phyloP scores from a whole-genome alignment of 768 basidiomycete genomes.

The Rhizopogon rudus region DNA sequence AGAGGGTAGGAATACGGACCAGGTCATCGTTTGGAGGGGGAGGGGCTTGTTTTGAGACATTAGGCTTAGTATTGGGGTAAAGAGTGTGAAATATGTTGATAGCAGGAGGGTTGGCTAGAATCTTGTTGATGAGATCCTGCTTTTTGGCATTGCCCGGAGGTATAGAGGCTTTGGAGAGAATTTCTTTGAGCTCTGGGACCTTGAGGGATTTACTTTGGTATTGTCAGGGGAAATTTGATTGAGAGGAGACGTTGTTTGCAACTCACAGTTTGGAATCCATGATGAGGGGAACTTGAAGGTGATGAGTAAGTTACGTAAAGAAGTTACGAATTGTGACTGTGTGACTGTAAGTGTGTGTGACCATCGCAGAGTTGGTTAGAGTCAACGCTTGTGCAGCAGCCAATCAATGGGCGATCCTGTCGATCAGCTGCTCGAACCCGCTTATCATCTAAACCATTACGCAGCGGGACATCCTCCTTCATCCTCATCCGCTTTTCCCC shows the following conservation, averaged over 20 bases:
- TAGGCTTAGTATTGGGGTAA: conserved; percentile 25
- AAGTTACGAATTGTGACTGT: background rate
- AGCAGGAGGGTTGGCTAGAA: conserved; percentile 48
- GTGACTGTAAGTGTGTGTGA: conserved; percentile 10
- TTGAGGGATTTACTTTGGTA: conserved; percentile 54
- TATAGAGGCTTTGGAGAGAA: conserved; percentile 49
- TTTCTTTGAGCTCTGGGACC: conserved; percentile 63
- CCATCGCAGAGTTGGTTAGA: conserved; percentile 17
- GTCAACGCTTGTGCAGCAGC: conserved; percentile 29
- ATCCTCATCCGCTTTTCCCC: conserved; percentile 16
- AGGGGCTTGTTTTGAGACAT: conserved; percentile 5
- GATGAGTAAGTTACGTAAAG: conserved; percentile 21
- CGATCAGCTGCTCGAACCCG: conserved; percentile 58
- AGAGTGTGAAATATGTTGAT: conserved; percentile 42
- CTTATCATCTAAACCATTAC: conserved; percentile 39
- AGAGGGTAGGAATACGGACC: conserved; percentile 10
- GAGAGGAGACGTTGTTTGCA: background rate
- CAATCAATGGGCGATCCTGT: conserved; percentile 54
- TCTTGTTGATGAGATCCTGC: conserved; percentile 59
- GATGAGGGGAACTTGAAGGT: conserved; percentile 4
- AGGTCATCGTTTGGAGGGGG: conserved; percentile 21
- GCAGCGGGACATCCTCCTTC: conserved; percentile 12
- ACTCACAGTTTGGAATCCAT: conserved; percentile 39
- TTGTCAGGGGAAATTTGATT: background rate
- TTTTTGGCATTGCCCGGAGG: conserved; percentile 59